Conservation (phyloP, 257 asterid species). For the Gynochthodes officinalis region DNA sequence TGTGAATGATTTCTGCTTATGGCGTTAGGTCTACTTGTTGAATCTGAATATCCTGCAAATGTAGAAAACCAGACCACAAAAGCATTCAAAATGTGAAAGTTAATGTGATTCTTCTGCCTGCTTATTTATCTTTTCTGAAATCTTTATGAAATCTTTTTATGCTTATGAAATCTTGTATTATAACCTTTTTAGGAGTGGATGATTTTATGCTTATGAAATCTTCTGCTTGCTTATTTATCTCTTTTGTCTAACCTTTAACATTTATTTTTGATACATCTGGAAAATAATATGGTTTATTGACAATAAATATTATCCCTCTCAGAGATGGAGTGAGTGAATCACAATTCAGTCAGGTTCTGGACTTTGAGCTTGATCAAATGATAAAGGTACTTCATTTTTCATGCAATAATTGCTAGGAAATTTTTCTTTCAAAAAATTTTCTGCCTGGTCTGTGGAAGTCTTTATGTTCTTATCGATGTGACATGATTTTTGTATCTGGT, state of each 20-base stretch:
- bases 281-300: background rate
- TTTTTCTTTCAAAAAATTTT: background rate
- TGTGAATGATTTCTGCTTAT: background rate
- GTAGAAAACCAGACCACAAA: background rate
- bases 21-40: background rate
- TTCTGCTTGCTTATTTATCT: background rate
- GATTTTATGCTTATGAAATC: background rate
- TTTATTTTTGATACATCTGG: background rate
- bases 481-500: background rate
- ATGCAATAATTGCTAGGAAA: background rate
- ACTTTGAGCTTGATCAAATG: slow-evolving; percentile 78
- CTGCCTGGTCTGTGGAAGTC: background rate
- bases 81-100: background rate
- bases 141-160: too few relatives aligned
- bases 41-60: background rate
- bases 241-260: background rate
- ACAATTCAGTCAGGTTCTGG: slow-evolving; percentile 74
- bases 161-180: too few relatives aligned
- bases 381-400: slow-evolving; percentile 59
- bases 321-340: slow-evolving; percentile 99
- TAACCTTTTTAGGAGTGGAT: background rate
- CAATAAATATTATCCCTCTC: slow-evolving; percentile 17
- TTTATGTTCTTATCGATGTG: background rate
- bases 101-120: too few relatives aligned
- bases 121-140: too few relatives aligned